Evolutionary conservation across 1,284 basidiomycete genomes (phyloP), one percentile per base, ranked within the genome.

Genomic region (Agaricales sp.): DNA sequence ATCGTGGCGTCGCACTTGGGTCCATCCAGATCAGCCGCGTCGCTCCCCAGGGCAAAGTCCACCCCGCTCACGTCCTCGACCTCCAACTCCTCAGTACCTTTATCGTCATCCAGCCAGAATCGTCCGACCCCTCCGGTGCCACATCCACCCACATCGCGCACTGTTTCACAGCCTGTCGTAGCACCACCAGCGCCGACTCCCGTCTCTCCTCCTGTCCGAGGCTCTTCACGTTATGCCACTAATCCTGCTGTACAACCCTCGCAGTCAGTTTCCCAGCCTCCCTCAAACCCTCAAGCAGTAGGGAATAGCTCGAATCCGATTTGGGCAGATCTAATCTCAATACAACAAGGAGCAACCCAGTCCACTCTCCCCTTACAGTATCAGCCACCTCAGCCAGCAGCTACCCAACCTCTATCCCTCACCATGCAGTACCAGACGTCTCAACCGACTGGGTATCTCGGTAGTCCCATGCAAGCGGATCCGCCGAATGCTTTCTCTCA

Each of bases 1-100:
- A 57, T 72, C 12, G 67, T 67, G 14, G 64, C 68, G 12, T 67
- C 73, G 2, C 71, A 70, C 53, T 62, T 77, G 11, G 73, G 73
- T 1, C 73, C 75, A 24, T 71, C 75, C 25, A 63, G 69, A 51
- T 71, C 73, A 23, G 59, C 63, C 12, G 58, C 68, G 2, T 61
- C 61, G 13, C 45, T 63, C 20, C 48, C 26, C 19, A 41, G 39
- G 19, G 8, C 39, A 41, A 41, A 16, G 16, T 41, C 39, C n/a
- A 45, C 53, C 20, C 16, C 53, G 19, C 22, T 24, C 18, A 24
- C 38, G n/a, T n/a, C n/a, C n/a, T n/a, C n/a, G n/a, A 19, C 23
- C 19, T 12, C 47, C 50, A 48, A 54, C 43, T 55, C 44, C 48
- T 12, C 30, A 35, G 30, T 16, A 8, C n/a, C 13, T 45, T 25